A percentile compares a stretch with the other conserved stretches of the same genome.
These are phyloP conservation scores for Suillus luteus DNA, from an alignment of 768 basidiomycete species.

Conservation along the genomic window DNA sequence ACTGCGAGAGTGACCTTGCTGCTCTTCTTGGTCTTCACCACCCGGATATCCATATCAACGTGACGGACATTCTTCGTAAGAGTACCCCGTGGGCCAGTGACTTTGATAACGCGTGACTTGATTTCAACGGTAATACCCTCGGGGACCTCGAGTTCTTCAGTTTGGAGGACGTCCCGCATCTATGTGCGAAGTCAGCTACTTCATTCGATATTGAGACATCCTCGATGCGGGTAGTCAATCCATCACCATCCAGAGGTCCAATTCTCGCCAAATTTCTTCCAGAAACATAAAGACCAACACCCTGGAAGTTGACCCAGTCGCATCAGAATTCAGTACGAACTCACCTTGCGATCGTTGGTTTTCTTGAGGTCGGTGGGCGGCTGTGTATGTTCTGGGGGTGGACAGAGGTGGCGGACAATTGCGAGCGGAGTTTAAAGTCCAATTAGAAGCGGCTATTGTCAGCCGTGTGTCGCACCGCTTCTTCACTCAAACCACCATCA, in stretches of 20 bases:
- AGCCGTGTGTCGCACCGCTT: conserved; percentile 26
- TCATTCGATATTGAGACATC: conserved; percentile 37
- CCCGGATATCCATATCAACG: conserved; percentile 90
- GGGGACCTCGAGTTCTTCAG: conserved; percentile 90
- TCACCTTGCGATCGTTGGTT: conserved; percentile 30
- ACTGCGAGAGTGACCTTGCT: conserved; percentile 85
- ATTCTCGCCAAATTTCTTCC: conserved; percentile 10
- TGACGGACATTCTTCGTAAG: conserved; percentile 92
- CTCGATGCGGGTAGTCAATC: conserved; percentile 39
- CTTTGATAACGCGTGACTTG: conserved; percentile 90
- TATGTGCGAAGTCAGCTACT: conserved; percentile 31
- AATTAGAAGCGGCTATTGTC: conserved; percentile 27
- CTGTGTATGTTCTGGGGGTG: conserved; percentile 12
- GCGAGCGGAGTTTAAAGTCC: conserved; percentile 40
- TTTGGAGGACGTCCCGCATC: conserved; percentile 94
- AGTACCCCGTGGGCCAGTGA: conserved; percentile 90
- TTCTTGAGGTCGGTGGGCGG: conserved; percentile 28
- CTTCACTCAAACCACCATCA: conserved; percentile 52
- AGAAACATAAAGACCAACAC: neutral
- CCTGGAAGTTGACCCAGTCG: neutral
- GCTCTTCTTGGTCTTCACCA: conserved; percentile 70
- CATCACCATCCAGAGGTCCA: conserved; percentile 22
- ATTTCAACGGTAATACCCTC: conserved; percentile 82
- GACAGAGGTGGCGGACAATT: conserved; percentile 23
- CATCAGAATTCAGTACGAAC: conserved; percentile 16